phyloP scores from a whole-genome alignment of 148 eudicot genomes.

The Persicaria tinctoria region DNA sequence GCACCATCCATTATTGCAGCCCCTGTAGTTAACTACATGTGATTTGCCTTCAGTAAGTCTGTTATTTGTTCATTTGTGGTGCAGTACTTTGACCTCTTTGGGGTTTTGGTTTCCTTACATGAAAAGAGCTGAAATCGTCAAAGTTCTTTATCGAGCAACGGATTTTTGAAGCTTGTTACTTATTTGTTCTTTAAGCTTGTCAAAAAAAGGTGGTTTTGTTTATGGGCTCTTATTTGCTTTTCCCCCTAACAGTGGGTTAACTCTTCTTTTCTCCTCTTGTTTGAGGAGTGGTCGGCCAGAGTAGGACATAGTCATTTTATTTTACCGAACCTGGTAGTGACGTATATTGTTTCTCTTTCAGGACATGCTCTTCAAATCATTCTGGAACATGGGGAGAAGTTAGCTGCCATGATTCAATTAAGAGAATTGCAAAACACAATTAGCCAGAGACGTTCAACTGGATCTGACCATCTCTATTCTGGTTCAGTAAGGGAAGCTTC shows the following conservation, averaged over 20 bases:
- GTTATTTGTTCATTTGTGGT: not conserved
- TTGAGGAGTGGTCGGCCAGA: not conserved
- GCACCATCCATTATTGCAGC: not conserved
- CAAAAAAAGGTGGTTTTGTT: not conserved
- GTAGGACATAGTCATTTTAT: not conserved
- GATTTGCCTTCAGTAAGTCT: not conserved
- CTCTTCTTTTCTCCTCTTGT: not conserved
- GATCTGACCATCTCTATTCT: slow-evolving; percentile 31
- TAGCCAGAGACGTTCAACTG: slow-evolving; percentile 47
- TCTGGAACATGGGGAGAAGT: slow-evolving; percentile 98
- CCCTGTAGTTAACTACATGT: not conserved
- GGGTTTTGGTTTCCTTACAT: not conserved
- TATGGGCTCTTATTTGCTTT: not conserved
- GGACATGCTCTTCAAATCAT: slow-evolving; percentile 81
- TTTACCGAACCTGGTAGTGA: not conserved
- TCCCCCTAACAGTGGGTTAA: not conserved
- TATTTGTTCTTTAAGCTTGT: not conserved
- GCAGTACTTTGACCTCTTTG: not conserved
- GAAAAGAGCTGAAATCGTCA: not conserved
- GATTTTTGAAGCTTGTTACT: not conserved
- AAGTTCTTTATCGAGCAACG: not conserved
- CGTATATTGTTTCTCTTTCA: slow-evolving; percentile 15
- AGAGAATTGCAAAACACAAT: slow-evolving; percentile 72
- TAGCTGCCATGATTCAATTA: slow-evolving; percentile 77
- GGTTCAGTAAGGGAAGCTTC: slow-evolving; percentile 43